These are phyloP conservation scores for Danielia reshetovae DNA, from an alignment of 805 yeast species.

Conservation along the genomic window DNA sequence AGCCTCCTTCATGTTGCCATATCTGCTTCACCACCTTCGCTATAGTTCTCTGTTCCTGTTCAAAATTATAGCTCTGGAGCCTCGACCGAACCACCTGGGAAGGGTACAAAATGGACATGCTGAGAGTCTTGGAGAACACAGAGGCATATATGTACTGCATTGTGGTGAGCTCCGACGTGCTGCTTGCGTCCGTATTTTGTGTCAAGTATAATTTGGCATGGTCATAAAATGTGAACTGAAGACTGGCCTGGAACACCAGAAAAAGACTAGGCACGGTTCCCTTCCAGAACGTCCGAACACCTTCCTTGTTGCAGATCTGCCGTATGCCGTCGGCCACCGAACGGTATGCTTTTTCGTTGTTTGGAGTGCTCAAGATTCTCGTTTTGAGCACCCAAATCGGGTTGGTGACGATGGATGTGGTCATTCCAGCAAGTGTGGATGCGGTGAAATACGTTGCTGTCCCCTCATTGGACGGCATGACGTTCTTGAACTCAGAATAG, in stretches of 20 bases:
- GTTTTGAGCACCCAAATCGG: conserved; percentile 97
- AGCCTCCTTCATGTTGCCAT: conserved; percentile 46
- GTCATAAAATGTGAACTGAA: conserved; percentile 86
- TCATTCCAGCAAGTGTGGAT: conserved; percentile 58
- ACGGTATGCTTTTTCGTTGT: conserved; percentile 47
- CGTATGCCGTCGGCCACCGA: conserved; percentile 54
- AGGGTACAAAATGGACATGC: conserved; percentile 74
- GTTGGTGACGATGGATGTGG: conserved; percentile 75
- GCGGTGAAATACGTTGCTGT: conserved; percentile 32
- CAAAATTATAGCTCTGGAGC: conserved; percentile 47
- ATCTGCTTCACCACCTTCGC: conserved; percentile 34
- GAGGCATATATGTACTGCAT: conserved; percentile 63
- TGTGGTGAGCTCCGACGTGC: conserved; percentile 35
- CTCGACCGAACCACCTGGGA: conserved; percentile 77
- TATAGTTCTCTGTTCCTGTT: conserved; percentile 21
- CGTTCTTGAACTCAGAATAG: conserved; percentile 57
- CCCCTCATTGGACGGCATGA: conserved; percentile 12
- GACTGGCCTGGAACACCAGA: conserved; percentile 84
- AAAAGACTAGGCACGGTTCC: conserved; percentile 73
- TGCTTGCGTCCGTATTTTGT: conserved; percentile 7
- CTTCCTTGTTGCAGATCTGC: conserved; percentile 50
- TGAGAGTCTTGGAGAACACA: conserved; percentile 61
- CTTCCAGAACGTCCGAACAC: conserved; percentile 60
- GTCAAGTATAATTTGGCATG: conserved; percentile 49
- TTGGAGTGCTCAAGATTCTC: conserved; percentile 63